phyloP scores from a whole-genome alignment of 75 land plant species.

The Cryptomeria japonica region DNA sequence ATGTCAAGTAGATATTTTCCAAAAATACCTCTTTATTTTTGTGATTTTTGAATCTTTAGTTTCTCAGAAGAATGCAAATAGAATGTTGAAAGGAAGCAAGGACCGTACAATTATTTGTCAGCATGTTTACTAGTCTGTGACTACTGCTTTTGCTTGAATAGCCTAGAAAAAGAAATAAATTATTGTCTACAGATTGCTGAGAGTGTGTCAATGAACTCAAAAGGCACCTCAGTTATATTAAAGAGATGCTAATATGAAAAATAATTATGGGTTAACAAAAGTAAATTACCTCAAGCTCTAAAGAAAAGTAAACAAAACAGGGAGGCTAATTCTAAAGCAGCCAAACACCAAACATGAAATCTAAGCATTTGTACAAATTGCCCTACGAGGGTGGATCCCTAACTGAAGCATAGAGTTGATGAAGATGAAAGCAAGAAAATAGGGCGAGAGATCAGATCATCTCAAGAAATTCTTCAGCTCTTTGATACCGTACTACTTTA shows the following conservation, averaged over 20 bases:
- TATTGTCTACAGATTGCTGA: background rate
- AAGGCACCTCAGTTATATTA: background rate
- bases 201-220: background rate
- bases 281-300: background rate
- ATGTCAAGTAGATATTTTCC: background rate
- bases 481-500: background rate
- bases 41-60: background rate
- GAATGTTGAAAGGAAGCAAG: background rate
- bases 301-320: background rate
- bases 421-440: background rate
- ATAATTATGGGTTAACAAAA: too few relatives aligned
- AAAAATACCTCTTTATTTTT: background rate
- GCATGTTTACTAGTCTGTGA: background rate
- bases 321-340: background rate
- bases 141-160: background rate
- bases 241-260: too few relatives aligned
- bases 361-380: background rate
- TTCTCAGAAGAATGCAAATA: background rate
- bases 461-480: background rate
- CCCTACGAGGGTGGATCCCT: background rate
- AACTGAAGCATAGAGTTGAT: background rate
- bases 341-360: background rate
- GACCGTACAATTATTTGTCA: background rate
- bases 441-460: background rate
- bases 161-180: background rate